Conservation (phyloP, 257 asterid genomes). For the Pogostemon cablin region DNA sequence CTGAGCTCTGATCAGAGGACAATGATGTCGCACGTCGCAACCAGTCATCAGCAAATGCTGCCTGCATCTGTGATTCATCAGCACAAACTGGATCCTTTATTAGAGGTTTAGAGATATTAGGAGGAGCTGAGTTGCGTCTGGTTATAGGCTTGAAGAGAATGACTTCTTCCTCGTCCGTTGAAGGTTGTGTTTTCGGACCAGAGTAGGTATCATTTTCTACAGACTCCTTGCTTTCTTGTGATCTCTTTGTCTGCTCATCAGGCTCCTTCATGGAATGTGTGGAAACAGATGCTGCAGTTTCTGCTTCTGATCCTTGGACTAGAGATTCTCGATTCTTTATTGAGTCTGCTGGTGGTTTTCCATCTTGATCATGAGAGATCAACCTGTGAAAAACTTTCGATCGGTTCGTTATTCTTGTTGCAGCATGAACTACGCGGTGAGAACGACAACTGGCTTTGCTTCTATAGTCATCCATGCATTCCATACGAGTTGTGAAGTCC, state of each 20-base stretch:
- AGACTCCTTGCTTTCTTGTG: conserved; percentile 19
- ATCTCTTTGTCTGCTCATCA: conserved; percentile 10
- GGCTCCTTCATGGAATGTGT: conserved; percentile 12
- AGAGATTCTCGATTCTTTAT: conserved; percentile 8
- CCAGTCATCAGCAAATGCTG: conserved; percentile 51
- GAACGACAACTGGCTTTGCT: conserved; percentile 35
- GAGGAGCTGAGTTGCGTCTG: conserved; percentile 76
- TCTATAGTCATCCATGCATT: conserved; percentile 39
- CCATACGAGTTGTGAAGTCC: conserved; percentile 54
- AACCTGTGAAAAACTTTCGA: conserved; percentile 34
- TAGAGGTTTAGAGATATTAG: conserved; percentile 39
- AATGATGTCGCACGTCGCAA: conserved; percentile 69
- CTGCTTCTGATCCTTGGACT: conserved; percentile 18
- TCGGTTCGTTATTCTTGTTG: conserved; percentile 39
- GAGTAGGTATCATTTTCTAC: conserved; percentile 21
- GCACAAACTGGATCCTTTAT: conserved; percentile 35
- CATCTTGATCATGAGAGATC: conserved; percentile 36
- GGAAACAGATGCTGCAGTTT: conserved; percentile 33
- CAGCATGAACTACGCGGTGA: conserved; percentile 55
- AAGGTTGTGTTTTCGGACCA: conserved; percentile 16
- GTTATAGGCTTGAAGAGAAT: conserved; percentile 87
- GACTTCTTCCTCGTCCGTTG: conserved; percentile 63
- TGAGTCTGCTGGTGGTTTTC: conserved; percentile 30
- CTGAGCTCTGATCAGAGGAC: conserved; percentile 45
- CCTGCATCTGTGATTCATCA: conserved; percentile 27